Conservation (phyloP, 495 filamentous ascomycete species). For the Penicillium diatomitis region DNA sequence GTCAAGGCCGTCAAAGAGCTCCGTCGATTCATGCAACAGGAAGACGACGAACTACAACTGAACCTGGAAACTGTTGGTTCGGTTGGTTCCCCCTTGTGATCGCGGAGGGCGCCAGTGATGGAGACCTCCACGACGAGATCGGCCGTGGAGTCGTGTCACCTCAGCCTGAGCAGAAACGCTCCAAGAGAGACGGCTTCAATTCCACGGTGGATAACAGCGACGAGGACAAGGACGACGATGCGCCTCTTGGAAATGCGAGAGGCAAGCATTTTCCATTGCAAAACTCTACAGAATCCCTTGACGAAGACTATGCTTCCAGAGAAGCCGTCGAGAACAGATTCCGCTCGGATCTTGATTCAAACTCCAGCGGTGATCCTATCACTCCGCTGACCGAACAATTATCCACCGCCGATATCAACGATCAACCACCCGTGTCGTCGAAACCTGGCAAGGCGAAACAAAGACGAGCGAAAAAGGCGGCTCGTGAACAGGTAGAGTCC, state of each 20-base stretch:
- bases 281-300: background rate
- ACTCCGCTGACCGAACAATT: conserved; percentile 15
- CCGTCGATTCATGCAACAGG: conserved; percentile 69
- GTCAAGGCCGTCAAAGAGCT: conserved; percentile 73
- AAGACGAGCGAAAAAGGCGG: conserved; percentile 74
- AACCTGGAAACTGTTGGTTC: conserved; percentile 9
- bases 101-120: background rate
- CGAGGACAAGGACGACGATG: no score
- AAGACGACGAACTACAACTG: conserved; percentile 44
- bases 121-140: background rate
- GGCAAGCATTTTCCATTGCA: no score
- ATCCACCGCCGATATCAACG: conserved; percentile 11
- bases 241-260: no score
- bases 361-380: conserved; percentile 3
- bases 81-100: background rate
- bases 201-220: no score
- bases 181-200: no score
- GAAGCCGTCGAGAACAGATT: conserved; percentile 33
- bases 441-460: conserved; percentile 83
- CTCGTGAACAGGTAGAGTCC: conserved; percentile 40
- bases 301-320: conserved; percentile 40
- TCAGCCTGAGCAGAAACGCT: background rate
- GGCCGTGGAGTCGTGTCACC: background rate
- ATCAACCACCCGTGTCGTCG: conserved; percentile 16
- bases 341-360: conserved; percentile 2